A percentile compares a stretch with the other conserved stretches of the same genome.
phyloP scores from a whole-genome alignment of 2,329 filamentous ascomycete species.

The Pseudogymnoascus sp. region DNA sequence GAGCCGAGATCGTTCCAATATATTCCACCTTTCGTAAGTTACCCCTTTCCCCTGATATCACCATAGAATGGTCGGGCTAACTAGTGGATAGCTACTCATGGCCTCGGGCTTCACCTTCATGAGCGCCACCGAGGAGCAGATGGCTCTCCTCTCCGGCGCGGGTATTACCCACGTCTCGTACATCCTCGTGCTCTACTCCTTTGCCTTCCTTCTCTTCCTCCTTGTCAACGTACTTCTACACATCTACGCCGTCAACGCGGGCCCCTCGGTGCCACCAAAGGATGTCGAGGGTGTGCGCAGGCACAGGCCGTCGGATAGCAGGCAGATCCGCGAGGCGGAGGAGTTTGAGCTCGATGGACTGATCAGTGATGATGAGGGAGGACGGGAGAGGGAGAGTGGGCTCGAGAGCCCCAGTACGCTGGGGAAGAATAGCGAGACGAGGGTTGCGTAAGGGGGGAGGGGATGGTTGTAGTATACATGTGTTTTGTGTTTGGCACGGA shows the following conservation, averaged over 20 bases:
- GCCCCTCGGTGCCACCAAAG: constrained; percentile 30
- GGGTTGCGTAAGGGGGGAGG: constrained; percentile 5
- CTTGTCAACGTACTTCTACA: constrained; percentile 81
- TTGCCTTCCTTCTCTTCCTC: constrained; percentile 85
- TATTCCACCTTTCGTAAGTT: constrained; percentile 60
- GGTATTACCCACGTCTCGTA: constrained; percentile 86
- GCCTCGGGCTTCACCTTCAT: constrained; percentile 95
- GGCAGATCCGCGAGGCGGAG: constrained; percentile 68
- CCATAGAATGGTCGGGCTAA: background rate
- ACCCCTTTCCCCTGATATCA: constrained; percentile 8
- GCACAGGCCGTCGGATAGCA: constrained; percentile 38
- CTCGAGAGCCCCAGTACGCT: constrained; percentile 42
- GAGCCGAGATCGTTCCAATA: constrained; percentile 68
- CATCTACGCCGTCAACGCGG: constrained; percentile 61
- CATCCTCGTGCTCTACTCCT: constrained; percentile 80
- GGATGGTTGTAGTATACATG: background rate
- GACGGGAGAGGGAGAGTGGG: constrained; percentile 29
- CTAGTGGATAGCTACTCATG: constrained; percentile 61
- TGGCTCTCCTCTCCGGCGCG: constrained; percentile 65
- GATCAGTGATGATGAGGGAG: constrained; percentile 77
- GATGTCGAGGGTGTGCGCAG: constrained; percentile 22
- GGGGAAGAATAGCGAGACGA: constrained; percentile 36
- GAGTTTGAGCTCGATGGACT: constrained; percentile 91
- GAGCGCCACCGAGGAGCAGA: constrained; percentile 95
- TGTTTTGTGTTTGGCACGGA: background rate